Base-by-base conservation (phyloP, 148 eudicot species). In the Chenopodium suecicum region DNA sequence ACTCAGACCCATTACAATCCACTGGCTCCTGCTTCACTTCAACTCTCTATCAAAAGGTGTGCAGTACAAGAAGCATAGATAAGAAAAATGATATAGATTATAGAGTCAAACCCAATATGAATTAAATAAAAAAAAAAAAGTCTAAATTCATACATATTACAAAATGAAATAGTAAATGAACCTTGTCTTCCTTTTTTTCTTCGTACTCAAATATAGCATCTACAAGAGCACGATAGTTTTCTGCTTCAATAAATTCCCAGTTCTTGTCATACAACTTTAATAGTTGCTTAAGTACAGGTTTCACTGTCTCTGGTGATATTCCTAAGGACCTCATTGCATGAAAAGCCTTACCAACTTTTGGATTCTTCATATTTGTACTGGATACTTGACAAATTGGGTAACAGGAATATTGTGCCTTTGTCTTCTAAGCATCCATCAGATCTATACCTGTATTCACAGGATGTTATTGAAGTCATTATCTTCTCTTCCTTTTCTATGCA, bases 241-340 rank as follows among this genome's bases (percentile, higher is more conserved):
- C 90, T 17, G 86, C 90, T 77, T 91, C 92, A 25, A 91, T 90
- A 75, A 91, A 88, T 62, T 87, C 91, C 96, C 95, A 94, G 8
- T 90, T 88, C 48, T 81, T 74, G 73, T 89, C 86, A 79, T 86
- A 94, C 78, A 94, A 44, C 20, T 80, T 72, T 70, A 86, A 56
- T 31, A 94, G 92, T 23, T 84, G 85, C 79, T 83, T 88, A 9
- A 91, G 88, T 56, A 85, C 90, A 52, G 89, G 90, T 78, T 76
- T 82, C 34, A 89, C 90, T 48, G 62, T 77, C 54, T 66, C 89
- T 54, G 32, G 79, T 41, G 54, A 29, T 34, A 90, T 83, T 65
- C 91, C 92, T 37, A 91, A 67, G 17, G 54, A 81, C 71, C 81
- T 82, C 94, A 91, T 90, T 76, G 89, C 91, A 23, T 71, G 74